Evolutionary conservation across 495 filamentous ascomycete species (phyloP), one percentile per base, ranked within the genome.

Genomic region (Hyaloscypha hepaticicola): DNA sequence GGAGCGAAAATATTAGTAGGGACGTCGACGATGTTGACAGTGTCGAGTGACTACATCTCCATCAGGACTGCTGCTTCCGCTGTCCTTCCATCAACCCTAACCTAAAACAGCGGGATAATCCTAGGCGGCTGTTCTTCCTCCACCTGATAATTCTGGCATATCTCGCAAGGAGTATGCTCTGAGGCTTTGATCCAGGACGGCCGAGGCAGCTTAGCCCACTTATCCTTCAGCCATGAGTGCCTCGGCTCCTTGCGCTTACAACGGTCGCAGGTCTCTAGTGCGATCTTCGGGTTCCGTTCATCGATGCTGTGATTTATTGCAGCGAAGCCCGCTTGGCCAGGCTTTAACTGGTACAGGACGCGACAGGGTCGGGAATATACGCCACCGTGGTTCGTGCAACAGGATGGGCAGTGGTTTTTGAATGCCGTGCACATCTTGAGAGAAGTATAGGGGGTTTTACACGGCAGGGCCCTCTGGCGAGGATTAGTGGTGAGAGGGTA

Each of bases 91-190:
- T 50, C 9, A 29, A 53, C 58, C 59, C 55, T 59, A 52, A 63
- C 52, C 53, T 58, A 59, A 55, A 45, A 58, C 29, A 58, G 21
- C 38, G 45, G 56, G 31, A 68, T 68, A 45, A 60, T 64, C 55
- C 53, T 64, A 28, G 64, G 66, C 61, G 62, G 61, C 66, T 69
- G 57, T 65, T 61, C 62, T 69, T 69, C 66, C 58, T 69, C 66
- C 56, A 61, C 56, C 62, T 69, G 56, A 41, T 65, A 65, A 52
- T 69, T 65, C 53, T 65, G 67, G 67, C 63, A 66, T 61, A 61
- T 69, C 63, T 69, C 62, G 63, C 67, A 69, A 58, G 63, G 62
- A 58, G 51, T 63, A 66, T 69, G 63, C 63, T 58, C 52, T 63
- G 63, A 66, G 63, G 56, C 62, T 50, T 65, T 69, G 66, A 62